Conservation (phyloP, 2,329 filamentous ascomycete genomes). For the Diaporthe sp. region DNA sequence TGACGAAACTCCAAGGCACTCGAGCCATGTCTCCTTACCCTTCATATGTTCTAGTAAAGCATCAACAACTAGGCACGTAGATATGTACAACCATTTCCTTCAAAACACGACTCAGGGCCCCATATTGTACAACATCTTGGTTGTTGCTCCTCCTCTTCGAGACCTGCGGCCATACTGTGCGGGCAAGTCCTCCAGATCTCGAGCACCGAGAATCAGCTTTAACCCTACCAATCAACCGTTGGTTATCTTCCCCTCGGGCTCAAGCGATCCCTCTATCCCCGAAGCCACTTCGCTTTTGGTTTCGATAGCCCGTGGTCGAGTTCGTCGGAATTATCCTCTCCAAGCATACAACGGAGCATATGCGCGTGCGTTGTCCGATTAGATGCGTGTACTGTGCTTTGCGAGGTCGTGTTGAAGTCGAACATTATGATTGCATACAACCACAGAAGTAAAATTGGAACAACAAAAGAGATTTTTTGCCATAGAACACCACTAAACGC, state of each 20-base stretch:
- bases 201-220: background rate
- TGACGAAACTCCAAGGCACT: background rate
- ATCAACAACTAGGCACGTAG: conserved; percentile 19
- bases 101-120: conserved; percentile 7
- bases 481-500: conserved; percentile 33
- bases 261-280: background rate
- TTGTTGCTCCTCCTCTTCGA: background rate
- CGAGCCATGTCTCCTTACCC: background rate
- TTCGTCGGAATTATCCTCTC: background rate
- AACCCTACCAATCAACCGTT: background rate
- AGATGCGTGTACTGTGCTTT: conserved; percentile 12
- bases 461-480: conserved; percentile 20
- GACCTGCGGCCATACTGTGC: background rate
- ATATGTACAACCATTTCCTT: conserved; percentile 15
- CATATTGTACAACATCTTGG: conserved; percentile 25
- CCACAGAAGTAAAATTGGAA: conserved; percentile 1
- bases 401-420: background rate
- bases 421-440: conserved; percentile 23
- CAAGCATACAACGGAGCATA: background rate
- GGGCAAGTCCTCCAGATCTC: conserved; percentile 3
- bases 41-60: conserved; percentile 8
- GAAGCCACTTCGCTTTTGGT: background rate
- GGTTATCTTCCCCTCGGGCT: background rate
- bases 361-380: conserved; percentile 7
- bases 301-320: background rate